Evolutionary conservation across 108 stramenopile genomes (phyloP).

Genomic region (Epipyxis sp.): DNA sequence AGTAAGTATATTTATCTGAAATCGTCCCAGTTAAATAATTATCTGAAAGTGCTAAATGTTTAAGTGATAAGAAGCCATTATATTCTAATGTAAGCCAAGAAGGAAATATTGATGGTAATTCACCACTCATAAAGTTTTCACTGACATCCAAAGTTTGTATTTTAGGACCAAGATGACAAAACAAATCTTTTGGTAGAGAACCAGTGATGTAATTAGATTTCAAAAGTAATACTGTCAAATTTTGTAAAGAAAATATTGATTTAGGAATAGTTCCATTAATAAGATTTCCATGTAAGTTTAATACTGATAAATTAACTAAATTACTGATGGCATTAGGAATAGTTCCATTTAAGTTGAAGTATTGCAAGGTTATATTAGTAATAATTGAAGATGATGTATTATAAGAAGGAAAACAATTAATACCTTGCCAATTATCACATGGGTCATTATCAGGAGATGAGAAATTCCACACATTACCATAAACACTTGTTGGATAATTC

Average conservation of each 20-base stretch:
- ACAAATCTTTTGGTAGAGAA: background rate
- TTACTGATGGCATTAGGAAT: background rate
- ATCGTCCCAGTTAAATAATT: no score
- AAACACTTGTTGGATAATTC: background rate
- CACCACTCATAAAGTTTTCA: background rate
- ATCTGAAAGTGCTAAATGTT: no score
- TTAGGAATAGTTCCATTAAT: background rate
- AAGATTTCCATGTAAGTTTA: background rate
- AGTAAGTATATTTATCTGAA: no score
- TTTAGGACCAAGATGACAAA: background rate
- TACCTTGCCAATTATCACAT: conserved; percentile 23
- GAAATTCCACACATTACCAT: conserved; percentile 4
- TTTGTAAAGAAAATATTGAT: background rate
- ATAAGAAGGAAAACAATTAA: background rate
- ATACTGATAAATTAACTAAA: background rate
- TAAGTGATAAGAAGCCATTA: no score
- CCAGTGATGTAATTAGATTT: background rate
- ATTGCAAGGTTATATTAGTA: background rate
- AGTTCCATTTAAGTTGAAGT: conserved; percentile 14
- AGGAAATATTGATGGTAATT: no score
- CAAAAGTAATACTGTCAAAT: background rate
- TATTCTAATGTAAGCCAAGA: no score
- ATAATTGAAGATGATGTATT: background rate
- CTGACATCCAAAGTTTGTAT: background rate
- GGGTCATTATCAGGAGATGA: background rate